Base-by-base conservation (phyloP, 768 basidiomycete genomes). In the Tephrocybe sp. region DNA sequence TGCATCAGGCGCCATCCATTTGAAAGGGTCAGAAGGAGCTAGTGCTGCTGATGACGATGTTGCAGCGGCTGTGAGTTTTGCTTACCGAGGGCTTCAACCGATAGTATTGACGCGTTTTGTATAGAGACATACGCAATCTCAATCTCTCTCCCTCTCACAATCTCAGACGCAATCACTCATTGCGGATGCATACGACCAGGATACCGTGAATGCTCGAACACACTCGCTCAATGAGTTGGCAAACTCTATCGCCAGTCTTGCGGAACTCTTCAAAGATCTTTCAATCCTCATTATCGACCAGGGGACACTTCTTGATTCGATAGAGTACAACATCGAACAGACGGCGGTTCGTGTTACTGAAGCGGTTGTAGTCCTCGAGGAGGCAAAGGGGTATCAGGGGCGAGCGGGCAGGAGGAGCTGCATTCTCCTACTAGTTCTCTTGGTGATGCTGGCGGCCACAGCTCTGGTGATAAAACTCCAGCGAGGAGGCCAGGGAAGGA, bases 311-410 rank as follows among this genome's bases (percentile, higher is more conserved):
- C 78, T 98, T 49, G 97, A 98, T 69, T 93, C 92, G 33, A 81
- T 98, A 49, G 97, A 99, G 69, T 99, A 92, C 71, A 99, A 99
- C 65, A 89, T 99, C 46, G 93, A 98, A 67, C 87, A 90, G 67
- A 91, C 95, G 4, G 87, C 87, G 14, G 80, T 80, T 30, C 83
- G 92, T 45, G 78, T 95, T 65, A 69, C 84, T 49, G 89, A 90
- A 39, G 92, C 94, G 17, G 93, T 89, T 33, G 81, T 83, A 61
- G 93, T 97, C 59, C 75, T 99, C 43, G 74, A 86, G 49, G 74
- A 82, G 12, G 97, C 97, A 4, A 89, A 89, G 48, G 76, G 76
- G 57, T 96, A 98, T 70, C 97, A 99, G 72, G 87, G 87, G 63
- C 93, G 89, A 62, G 93, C 95, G 2, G 94, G 96, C 36, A 80